Percentiles rank a stretch among this genome's conserved stretches.
phyloP scores from a whole-genome alignment of 345 rosid species.

The Brassica juncea region DNA sequence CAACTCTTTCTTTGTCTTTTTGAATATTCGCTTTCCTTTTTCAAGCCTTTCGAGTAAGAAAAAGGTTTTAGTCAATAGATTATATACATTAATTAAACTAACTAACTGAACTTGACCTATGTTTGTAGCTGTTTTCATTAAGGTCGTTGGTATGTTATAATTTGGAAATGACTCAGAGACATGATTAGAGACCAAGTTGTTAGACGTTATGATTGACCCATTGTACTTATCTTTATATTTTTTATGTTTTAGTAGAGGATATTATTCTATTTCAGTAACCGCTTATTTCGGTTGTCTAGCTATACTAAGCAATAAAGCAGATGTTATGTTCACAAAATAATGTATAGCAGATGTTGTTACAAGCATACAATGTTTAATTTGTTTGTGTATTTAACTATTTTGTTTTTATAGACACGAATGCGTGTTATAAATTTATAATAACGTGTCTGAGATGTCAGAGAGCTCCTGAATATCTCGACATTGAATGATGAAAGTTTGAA shows the following conservation, averaged over 20 bases:
- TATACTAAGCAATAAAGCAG: neutral
- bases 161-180: neutral
- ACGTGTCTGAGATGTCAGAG: neutral
- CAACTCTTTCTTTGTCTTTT: slow-evolving; percentile 27
- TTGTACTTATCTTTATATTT: neutral
- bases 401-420: neutral
- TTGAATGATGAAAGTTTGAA: neutral
- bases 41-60: neutral
- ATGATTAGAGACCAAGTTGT: neutral
- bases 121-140: neutral
- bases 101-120: neutral
- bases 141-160: neutral
- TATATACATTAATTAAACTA: neutral
- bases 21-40: neutral
- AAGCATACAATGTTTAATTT: neutral
- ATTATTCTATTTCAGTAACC: too few relatives aligned
- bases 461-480: neutral
- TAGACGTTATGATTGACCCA: neutral
- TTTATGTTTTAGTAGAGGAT: too few relatives aligned
- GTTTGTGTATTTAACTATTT: neutral
- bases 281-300: neutral
- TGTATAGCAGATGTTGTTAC: neutral
- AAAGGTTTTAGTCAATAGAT: neutral
- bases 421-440: neutral
- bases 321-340: neutral